Evolutionary conservation across 768 basidiomycete genomes (phyloP).

Genomic region (Tricholomella constricta): DNA sequence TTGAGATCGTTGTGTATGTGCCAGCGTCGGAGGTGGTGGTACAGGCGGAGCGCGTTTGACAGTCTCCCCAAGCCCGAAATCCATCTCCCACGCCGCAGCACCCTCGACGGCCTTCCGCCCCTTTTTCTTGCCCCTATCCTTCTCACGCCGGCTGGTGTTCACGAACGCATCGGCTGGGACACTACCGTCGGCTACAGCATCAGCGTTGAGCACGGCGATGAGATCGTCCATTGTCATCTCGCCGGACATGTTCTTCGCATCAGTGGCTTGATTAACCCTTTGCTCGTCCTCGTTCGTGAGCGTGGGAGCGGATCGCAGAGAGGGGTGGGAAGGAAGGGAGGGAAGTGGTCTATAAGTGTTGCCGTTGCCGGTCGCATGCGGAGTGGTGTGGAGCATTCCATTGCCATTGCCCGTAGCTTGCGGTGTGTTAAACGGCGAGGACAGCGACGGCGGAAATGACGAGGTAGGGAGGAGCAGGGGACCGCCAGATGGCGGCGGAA

Average conservation of each 20-base stretch:
- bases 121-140: neutral
- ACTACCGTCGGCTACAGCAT: neutral
- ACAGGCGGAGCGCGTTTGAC: conserved; percentile 10
- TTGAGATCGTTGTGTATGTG: neutral
- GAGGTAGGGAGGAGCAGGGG: conserved; percentile 12
- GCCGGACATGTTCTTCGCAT: conserved; percentile 1
- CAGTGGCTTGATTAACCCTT: neutral
- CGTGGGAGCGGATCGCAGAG: conserved; percentile 2
- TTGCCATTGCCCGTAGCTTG: conserved; percentile 4
- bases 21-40: neutral
- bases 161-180: neutral
- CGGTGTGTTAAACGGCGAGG: conserved; percentile 3
- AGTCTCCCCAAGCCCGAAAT: conserved; percentile 13
- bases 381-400: neutral
- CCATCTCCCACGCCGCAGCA: conserved; percentile 18
- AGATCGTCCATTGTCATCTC: conserved; percentile 19
- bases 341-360: conserved; percentile 9
- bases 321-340: conserved; percentile 5
- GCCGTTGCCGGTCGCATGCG: conserved; percentile 5
- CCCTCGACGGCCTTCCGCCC: conserved; percentile 2
- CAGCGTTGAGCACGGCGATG: conserved; percentile 2
- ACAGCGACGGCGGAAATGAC: conserved; percentile 3
- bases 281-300: neutral
- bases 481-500: conserved; percentile 2
- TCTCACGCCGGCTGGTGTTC: neutral